Evolutionary conservation across 2,329 filamentous ascomycete species (phyloP), one percentile per base, ranked within the genome.

Genomic region (Colletotrichum ledebouriae): DNA sequence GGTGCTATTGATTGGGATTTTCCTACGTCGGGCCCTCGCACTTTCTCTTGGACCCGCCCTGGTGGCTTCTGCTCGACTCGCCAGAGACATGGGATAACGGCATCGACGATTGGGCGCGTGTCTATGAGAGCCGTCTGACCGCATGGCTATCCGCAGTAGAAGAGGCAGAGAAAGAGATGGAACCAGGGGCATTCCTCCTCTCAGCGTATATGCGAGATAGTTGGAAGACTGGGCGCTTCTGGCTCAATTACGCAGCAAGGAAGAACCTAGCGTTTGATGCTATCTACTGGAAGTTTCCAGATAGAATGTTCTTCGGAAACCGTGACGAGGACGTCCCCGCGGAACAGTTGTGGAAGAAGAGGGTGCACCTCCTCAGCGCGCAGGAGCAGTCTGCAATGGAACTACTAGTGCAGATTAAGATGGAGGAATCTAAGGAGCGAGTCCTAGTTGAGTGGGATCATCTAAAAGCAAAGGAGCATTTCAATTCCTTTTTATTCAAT

Each of bases 1-100:
- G 77, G 73, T 2, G 75, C 79, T 0, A 78, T 84, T 4, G 80
- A 83, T 68, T 83, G 79, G 79, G 81, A 83, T 80, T 78, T 61
- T 70, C 77, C 0, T 80, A 81, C 63, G 73, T 68, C 1, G 79
- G 73, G 0, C 78, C 79, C 0, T 62, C 74, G 15, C 74, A 80
- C 46, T 81, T 79, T 49, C 55, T 53, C 9, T 73, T 75, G 55
- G 76, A 78, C 50, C 76, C 77, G 0, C 80, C 79, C 0, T 81
- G 78, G 78, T 82, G 78, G 79, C 69, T 82, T 3, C 73, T 82
- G 2, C 71, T 81, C 2, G 62, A 76, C 4, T 39, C 56, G 15
- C 74, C 76, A 0, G 78, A 81, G 37, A 64, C 63, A 9, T 82
- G 80, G 78, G 7, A 56, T 0, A 59, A 56, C 4, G 78, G 76